Evolutionary conservation across 176 grass and related monocot species (phyloP), one percentile per base, ranked within the genome.

Genomic region (Poa annua): DNA sequence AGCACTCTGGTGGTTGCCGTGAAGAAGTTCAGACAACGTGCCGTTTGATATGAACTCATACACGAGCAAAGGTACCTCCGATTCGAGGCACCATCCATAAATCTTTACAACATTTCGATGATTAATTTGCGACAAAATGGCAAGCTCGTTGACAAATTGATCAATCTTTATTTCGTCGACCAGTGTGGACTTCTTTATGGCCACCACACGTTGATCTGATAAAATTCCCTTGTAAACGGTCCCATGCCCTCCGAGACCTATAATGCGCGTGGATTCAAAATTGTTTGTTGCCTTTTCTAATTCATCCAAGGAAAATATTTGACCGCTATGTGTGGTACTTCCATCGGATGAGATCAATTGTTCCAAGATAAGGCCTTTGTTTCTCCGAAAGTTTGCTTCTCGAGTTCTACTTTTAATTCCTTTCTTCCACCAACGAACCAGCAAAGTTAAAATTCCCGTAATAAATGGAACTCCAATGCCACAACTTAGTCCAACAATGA

Each of bases 341-440:
- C 51, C 15, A 51, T 47, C 15, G 0, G 71, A 74, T 51, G 71
- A 74, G 45, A 74, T 74, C 24, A 32, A 15, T 16, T 74, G 45
- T 47, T 74, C 71, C 45, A 74, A 33, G 24, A 74, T 2, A 2
- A 73, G 70, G 42, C 70, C 44, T 19, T 73, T 73, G 42, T 73
- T 74, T 74, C 42, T 49, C 1, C 25, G 29, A 53, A 76, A 33
- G 56, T 8, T 26, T 9, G 11, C 49, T 51, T 41, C 55, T 55
- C 73, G 73, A 75, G 55, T 17, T 75, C 51, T 75, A 34, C 2
- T 75, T 75, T 55, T 48, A n/a, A 62, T 25, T 11, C 75, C 4
- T 39, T 47, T 19, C 32, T 87, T 81, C 63, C 72, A 67, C n/a
- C 42, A 71, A 25, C 4, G 54, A 36, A 48, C 6, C 33, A 82